Conservation (phyloP, 768 basidiomycete genomes). For the Tubosaeta sp. region DNA sequence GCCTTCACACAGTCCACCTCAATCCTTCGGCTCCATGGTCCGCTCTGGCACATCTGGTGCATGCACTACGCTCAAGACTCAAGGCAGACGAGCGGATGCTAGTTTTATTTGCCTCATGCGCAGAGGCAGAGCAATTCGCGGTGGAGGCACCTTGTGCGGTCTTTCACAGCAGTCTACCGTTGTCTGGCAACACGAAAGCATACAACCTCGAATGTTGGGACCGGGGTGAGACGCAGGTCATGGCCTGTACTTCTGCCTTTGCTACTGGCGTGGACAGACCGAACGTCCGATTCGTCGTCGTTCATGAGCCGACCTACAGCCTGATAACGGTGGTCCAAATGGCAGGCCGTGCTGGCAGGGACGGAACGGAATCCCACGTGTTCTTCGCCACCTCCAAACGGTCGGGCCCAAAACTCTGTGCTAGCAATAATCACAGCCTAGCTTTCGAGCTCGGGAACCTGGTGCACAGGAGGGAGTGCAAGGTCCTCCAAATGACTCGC, state of each 20-base stretch:
- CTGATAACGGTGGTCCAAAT: background rate
- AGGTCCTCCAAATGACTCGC: background rate
- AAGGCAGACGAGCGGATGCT: too few relatives aligned
- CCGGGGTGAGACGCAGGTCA: background rate
- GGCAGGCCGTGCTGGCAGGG: constrained; percentile 4
- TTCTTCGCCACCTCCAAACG: too few relatives aligned
- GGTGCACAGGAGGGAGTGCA: background rate
- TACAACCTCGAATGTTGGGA: constrained; percentile 3
- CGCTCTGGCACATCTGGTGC: too few relatives aligned
- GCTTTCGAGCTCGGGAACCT: too few relatives aligned
- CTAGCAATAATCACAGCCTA: too few relatives aligned
- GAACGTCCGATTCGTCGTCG: background rate
- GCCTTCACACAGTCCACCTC: too few relatives aligned
- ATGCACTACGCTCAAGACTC: too few relatives aligned
- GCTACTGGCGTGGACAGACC: constrained; percentile 1
- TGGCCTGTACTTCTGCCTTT: constrained; percentile 6
- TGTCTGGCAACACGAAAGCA: background rate
- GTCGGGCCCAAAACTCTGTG: too few relatives aligned
- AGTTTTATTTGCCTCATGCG: too few relatives aligned
- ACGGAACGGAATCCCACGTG: background rate
- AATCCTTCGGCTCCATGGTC: too few relatives aligned
- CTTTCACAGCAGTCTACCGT: background rate
- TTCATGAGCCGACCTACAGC: background rate
- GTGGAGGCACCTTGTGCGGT: too few relatives aligned
- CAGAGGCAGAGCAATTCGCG: too few relatives aligned